Conservation (phyloP, 192 early-diverging fungal species). For the Gonapodya prolifera region DNA sequence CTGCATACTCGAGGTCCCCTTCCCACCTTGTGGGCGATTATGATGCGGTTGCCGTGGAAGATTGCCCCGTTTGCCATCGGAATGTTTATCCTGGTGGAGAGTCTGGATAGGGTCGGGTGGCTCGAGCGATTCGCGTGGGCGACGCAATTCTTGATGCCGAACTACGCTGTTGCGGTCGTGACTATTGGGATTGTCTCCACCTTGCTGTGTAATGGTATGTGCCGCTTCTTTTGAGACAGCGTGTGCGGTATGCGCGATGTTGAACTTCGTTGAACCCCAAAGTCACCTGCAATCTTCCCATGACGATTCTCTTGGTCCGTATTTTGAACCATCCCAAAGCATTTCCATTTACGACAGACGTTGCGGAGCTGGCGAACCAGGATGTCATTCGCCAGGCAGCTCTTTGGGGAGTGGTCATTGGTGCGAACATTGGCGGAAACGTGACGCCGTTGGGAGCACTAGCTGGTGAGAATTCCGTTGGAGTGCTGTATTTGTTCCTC, state of each 20-base stretch:
- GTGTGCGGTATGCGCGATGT: too few relatives aligned
- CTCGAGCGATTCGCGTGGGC: slow-evolving; percentile 47
- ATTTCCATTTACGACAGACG: slow-evolving; percentile 1
- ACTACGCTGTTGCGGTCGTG: slow-evolving; percentile 43
- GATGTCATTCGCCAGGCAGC: slow-evolving; percentile 35
- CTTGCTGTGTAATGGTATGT: slow-evolving; percentile 12
- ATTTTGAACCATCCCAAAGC: slow-evolving; percentile 56
- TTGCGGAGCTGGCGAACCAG: slow-evolving; percentile 15
- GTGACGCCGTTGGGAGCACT: slow-evolving; percentile 51
- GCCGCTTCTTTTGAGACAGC: too few relatives aligned
- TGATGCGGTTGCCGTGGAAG: slow-evolving; percentile 57
- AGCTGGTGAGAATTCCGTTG: neutral
- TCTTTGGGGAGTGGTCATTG: slow-evolving; percentile 59
- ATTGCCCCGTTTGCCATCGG: slow-evolving; percentile 69
- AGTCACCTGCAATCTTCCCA: slow-evolving; percentile 51
- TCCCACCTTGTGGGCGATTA: slow-evolving; percentile 35
- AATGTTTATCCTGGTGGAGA: slow-evolving; percentile 79
- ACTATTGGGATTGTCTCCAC: slow-evolving; percentile 46
- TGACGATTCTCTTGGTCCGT: slow-evolving; percentile 69
- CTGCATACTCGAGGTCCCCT: slow-evolving; percentile 13
- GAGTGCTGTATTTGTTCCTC: neutral
- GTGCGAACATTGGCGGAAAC: slow-evolving; percentile 73
- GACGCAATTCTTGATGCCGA: slow-evolving; percentile 33
- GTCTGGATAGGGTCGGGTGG: slow-evolving; percentile 53
- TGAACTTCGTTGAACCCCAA: slow-evolving; percentile 47